These are phyloP conservation scores for Tetrapyrgos nigripes DNA, from an alignment of 1,284 basidiomycete genomes.

Conservation along the genomic window DNA sequence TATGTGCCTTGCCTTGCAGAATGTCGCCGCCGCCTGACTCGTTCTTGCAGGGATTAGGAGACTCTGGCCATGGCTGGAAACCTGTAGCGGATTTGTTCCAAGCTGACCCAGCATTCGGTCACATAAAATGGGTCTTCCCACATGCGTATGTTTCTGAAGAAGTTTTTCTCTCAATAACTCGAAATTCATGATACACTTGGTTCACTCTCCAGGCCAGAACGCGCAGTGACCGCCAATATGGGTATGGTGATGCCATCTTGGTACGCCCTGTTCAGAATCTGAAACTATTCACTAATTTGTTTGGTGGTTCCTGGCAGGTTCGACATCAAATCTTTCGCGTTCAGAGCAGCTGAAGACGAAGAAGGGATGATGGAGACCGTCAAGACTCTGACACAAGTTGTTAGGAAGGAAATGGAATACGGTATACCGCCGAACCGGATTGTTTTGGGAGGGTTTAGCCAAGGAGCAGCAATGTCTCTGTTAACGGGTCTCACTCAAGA, in stretches of 20 bases:
- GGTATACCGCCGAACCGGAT: conserved; percentile 74
- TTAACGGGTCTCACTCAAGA: conserved; percentile 75
- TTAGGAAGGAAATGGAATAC: conserved; percentile 75
- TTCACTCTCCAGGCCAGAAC: conserved; percentile 57
- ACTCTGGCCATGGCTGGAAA: conserved; percentile 79
- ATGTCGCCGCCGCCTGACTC: not conserved
- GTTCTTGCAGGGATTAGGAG: conserved; percentile 69
- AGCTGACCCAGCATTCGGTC: conserved; percentile 56
- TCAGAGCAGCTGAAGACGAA: conserved; percentile 73
- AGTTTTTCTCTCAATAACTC: conserved; percentile 8
- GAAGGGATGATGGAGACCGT: conserved; percentile 73
- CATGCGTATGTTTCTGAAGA: conserved; percentile 62
- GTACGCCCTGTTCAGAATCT: conserved; percentile 42
- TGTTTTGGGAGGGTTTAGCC: conserved; percentile 88
- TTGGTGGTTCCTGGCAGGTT: conserved; percentile 57
- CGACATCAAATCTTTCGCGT: conserved; percentile 75
- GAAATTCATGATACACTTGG: too few relatives aligned
- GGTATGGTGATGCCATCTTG: conserved; percentile 77
- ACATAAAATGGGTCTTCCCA: conserved; percentile 87
- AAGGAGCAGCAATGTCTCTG: conserved; percentile 84
- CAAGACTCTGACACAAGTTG: conserved; percentile 68
- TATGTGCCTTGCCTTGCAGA: conserved; percentile 42
- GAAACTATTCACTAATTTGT: conserved; percentile 8
- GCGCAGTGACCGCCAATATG: conserved; percentile 71
- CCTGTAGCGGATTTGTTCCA: conserved; percentile 73